These are phyloP conservation scores for Cryomyces minteri DNA, from an alignment of 495 filamentous ascomycete genomes.

Conservation along the genomic window DNA sequence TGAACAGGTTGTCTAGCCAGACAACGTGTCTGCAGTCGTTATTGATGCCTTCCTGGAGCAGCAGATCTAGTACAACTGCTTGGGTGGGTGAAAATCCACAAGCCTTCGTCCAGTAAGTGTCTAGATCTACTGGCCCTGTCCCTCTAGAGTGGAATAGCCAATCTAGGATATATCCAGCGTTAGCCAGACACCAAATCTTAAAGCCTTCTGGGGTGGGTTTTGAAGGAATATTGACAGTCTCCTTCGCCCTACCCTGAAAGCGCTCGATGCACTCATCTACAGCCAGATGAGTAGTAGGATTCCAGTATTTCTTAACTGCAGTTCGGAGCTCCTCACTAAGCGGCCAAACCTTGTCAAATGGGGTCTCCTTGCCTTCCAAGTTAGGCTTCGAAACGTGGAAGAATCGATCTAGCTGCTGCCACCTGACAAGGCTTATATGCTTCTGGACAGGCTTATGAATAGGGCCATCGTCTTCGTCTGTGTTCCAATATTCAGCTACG, in stretches of 20 bases:
- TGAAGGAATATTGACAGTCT: neutral
- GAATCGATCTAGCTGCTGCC: neutral
- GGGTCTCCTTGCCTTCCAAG: neutral
- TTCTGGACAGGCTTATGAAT: too few relatives aligned
- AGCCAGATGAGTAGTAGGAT: slow-evolving; percentile 1
- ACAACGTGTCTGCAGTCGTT: neutral
- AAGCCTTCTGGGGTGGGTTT: slow-evolving; percentile 2
- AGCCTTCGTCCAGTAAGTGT: neutral
- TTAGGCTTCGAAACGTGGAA: neutral
- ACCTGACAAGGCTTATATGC: neutral
- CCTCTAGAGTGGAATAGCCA: neutral
- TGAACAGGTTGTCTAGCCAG: neutral
- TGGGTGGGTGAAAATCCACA: neutral
- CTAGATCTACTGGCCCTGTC: neutral
- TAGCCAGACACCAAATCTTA: neutral
- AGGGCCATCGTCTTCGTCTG: too few relatives aligned
- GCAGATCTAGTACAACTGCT: neutral
- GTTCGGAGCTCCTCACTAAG: neutral
- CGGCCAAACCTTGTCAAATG: neutral
- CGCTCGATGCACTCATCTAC: neutral
- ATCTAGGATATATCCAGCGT: slow-evolving; percentile 1
- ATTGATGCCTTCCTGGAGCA: neutral
- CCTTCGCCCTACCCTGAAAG: neutral
- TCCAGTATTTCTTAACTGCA: neutral
- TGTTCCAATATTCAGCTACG: neutral